Conservation (phyloP, 1,139 yeast genomes). For the Geotrichum carabidarum region DNA sequence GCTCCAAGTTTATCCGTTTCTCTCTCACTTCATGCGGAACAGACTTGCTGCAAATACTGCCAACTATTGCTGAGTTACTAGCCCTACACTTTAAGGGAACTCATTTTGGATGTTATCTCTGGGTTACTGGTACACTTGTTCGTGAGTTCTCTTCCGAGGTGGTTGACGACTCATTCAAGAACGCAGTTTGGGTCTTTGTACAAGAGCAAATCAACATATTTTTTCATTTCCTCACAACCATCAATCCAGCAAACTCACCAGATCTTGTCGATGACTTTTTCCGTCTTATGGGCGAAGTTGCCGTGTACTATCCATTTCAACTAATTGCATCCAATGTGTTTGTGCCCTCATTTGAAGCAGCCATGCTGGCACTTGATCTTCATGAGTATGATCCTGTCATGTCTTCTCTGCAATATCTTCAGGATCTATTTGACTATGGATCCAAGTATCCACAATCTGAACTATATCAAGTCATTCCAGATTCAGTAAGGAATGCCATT, state of each 20-base stretch:
- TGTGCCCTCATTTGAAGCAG: constrained; percentile 55
- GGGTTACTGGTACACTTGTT: constrained; percentile 83
- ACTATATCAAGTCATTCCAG: constrained; percentile 51
- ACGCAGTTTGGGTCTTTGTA: constrained; percentile 50
- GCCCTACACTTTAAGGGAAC: constrained; percentile 63
- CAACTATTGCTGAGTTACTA: constrained; percentile 59
- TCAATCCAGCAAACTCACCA: constrained; percentile 46
- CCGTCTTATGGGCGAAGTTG: constrained; percentile 72
- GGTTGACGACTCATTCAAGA: constrained; percentile 39
- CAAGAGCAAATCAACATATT: constrained; percentile 45
- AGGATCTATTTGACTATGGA: constrained; percentile 82
- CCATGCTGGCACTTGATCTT: constrained; percentile 52
- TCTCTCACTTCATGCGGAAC: constrained; percentile 61
- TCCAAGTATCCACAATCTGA: constrained; percentile 74
- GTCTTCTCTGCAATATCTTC: constrained; percentile 66
- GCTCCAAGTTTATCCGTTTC: constrained; percentile 61
- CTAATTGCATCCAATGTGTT: constrained; percentile 56
- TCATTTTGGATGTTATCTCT: constrained; percentile 75
- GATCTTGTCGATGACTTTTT: constrained; percentile 86
- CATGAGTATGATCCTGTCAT: constrained; percentile 70
- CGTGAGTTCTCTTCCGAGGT: constrained; percentile 64
- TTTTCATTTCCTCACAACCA: constrained; percentile 35
- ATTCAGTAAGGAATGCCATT: constrained; percentile 48
- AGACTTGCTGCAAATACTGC: constrained; percentile 59
- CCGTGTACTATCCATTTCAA: constrained; percentile 71